Percentiles rank a stretch among this genome's conserved stretches.
These are phyloP conservation scores for Mycena rosella DNA, from an alignment of 768 basidiomycete species.

Conservation along the genomic window DNA sequence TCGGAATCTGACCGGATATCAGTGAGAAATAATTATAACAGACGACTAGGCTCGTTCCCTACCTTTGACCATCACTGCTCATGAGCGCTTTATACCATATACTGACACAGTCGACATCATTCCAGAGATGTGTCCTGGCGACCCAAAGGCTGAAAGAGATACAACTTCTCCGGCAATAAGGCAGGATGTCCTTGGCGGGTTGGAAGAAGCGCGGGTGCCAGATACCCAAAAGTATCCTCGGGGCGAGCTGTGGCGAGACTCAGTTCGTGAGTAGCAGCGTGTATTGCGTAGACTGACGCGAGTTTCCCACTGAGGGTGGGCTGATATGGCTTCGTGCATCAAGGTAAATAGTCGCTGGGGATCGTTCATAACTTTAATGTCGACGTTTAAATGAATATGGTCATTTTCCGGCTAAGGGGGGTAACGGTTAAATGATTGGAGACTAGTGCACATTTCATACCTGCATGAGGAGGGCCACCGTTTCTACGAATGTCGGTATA, in stretches of 20 bases:
- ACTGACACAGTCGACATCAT: constrained; percentile 71
- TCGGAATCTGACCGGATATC: constrained; percentile 60
- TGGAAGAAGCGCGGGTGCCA: constrained; percentile 81
- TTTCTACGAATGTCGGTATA: constrained; percentile 78
- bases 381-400: constrained; percentile 69
- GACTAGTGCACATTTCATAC: constrained; percentile 22
- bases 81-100: constrained; percentile 68
- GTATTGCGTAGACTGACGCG: constrained; percentile 11
- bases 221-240: constrained; percentile 69
- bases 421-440: not conserved
- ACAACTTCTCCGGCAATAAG: constrained; percentile 72
- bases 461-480: constrained; percentile 69
- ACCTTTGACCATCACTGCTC: constrained; percentile 66
- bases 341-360: constrained; percentile 72
- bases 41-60: constrained; percentile 31
- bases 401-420: constrained; percentile 58
- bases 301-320: constrained; percentile 65
- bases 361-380: constrained; percentile 80
- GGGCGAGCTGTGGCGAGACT: constrained; percentile 56
- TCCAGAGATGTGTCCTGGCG: constrained; percentile 75
- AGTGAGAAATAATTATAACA: constrained; percentile 3
- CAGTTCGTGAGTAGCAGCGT: not conserved
- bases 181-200: constrained; percentile 69
- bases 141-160: constrained; percentile 69
- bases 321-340: constrained; percentile 62